A percentile compares a stretch with the other conserved stretches of the same genome.
phyloP scores from a whole-genome alignment of 1,139 yeast genomes.

The Schizosaccharomyces versatilis region DNA sequence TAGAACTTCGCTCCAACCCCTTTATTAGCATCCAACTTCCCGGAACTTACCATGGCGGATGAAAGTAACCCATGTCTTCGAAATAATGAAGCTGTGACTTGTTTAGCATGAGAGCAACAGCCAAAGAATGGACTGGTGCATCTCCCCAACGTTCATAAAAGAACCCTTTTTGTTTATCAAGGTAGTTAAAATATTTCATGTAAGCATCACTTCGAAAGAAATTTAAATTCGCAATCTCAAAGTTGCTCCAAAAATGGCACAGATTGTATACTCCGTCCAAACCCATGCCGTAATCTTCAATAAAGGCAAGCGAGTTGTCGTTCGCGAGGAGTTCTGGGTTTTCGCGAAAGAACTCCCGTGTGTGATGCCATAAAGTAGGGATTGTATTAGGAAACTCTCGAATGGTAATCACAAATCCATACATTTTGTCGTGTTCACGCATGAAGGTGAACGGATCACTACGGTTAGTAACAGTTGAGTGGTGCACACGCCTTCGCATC shows the following conservation, averaged over 20 bases:
- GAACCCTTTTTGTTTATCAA: conserved; percentile 71
- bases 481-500: conserved; percentile 33
- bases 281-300: conserved; percentile 34
- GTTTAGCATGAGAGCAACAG: conserved; percentile 54
- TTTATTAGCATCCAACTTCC: too few relatives aligned
- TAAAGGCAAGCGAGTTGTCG: conserved; percentile 44
- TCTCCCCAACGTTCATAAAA: conserved; percentile 89
- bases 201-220: conserved; percentile 59
- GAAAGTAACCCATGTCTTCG: conserved; percentile 60
- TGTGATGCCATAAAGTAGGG: conserved; percentile 62
- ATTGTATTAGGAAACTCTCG: conserved; percentile 66
- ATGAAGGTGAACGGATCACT: conserved; percentile 40
- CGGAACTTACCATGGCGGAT: conserved; percentile 33
- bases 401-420: conserved; percentile 62
- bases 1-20: too few relatives aligned
- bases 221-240: conserved; percentile 53
- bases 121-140: conserved; percentile 77
- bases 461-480: conserved; percentile 31
- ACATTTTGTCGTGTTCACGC: conserved; percentile 35
- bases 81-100: conserved; percentile 51
- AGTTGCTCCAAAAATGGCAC: conserved; percentile 85
- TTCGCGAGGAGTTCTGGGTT: conserved; percentile 45
- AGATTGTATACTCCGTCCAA: conserved; percentile 43
- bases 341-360: conserved; percentile 37
- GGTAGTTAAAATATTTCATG: conserved; percentile 39